A percentile compares a stretch with the other conserved stretches of the same genome.
These are phyloP conservation scores for Lumnitzera littorea DNA, from an alignment of 345 rosid species.

Conservation along the genomic window DNA sequence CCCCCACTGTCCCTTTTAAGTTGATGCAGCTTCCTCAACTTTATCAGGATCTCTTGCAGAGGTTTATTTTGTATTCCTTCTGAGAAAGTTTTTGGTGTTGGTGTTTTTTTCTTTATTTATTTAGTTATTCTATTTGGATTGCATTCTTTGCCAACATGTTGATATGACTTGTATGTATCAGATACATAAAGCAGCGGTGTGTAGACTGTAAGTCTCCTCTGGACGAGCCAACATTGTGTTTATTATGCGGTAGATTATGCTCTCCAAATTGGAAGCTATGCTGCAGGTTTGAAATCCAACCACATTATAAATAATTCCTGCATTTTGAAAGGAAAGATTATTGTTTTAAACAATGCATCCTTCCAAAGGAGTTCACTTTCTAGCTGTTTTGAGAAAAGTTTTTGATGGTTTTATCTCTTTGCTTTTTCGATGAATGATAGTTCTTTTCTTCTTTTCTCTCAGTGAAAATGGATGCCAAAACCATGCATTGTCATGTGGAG, in stretches of 20 bases:
- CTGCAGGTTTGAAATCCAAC: conserved; percentile 53
- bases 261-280: conserved; percentile 62
- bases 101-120: neutral
- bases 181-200: conserved; percentile 74
- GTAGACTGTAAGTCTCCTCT: conserved; percentile 42
- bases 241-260: conserved; percentile 89
- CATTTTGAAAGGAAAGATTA: neutral
- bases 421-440: neutral
- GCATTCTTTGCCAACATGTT: neutral
- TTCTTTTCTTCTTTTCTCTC: conserved; percentile 7
- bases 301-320: neutral
- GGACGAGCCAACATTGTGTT: conserved; percentile 75
- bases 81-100: conserved; percentile 7
- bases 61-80: conserved; percentile 39
- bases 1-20: conserved; percentile 71
- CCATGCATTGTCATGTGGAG: conserved; percentile 75
- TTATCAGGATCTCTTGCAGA: conserved; percentile 75
- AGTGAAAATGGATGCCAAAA: conserved; percentile 61
- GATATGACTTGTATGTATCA: conserved; percentile 13
- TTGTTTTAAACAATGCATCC: no score
- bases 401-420: neutral
- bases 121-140: neutral
- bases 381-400: no score
- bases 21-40: conserved; percentile 74
- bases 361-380: no score